Evolutionary conservation across 2,329 filamentous ascomycete species (phyloP).

Genomic region (Fusarium fujikuroi): DNA sequence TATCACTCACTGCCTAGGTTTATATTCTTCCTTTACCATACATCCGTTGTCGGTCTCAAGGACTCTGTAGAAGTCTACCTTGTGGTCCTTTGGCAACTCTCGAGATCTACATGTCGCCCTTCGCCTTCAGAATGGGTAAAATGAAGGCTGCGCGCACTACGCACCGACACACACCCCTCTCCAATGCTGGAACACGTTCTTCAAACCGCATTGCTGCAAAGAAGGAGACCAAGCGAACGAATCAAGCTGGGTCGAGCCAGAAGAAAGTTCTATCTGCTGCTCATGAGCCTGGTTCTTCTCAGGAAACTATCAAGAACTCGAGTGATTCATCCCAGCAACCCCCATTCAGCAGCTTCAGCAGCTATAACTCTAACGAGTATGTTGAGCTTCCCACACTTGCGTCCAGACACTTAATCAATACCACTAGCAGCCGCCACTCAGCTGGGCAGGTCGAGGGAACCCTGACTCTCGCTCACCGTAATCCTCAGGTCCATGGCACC

Average conservation of each 20-base stretch:
- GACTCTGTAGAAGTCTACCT: conserved; percentile 10
- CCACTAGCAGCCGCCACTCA: not conserved
- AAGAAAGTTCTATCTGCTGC: not conserved
- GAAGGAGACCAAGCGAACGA: not conserved
- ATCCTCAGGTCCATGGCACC: not conserved
- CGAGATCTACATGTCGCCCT: not conserved
- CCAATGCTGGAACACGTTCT: not conserved
- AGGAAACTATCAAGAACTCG: not conserved
- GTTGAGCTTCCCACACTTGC: not conserved
- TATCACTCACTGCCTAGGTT: not conserved
- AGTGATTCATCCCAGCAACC: not conserved
- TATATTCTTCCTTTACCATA: not conserved
- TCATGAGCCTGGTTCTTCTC: not conserved
- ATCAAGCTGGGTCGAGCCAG: not conserved
- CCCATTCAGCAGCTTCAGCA: not conserved
- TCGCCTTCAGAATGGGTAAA: conserved; percentile 13
- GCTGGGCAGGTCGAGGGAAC: not conserved
- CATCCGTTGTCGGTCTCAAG: not conserved
- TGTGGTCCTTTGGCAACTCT: not conserved
- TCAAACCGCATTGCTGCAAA: not conserved
- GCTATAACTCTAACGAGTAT: conserved; percentile 5
- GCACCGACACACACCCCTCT: not conserved
- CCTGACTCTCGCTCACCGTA: not conserved
- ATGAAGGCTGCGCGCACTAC: not conserved
- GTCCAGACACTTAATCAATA: not conserved